These are phyloP conservation scores for Curvularia verruculosa DNA, from an alignment of 2,329 filamentous ascomycete species.

Conservation along the genomic window DNA sequence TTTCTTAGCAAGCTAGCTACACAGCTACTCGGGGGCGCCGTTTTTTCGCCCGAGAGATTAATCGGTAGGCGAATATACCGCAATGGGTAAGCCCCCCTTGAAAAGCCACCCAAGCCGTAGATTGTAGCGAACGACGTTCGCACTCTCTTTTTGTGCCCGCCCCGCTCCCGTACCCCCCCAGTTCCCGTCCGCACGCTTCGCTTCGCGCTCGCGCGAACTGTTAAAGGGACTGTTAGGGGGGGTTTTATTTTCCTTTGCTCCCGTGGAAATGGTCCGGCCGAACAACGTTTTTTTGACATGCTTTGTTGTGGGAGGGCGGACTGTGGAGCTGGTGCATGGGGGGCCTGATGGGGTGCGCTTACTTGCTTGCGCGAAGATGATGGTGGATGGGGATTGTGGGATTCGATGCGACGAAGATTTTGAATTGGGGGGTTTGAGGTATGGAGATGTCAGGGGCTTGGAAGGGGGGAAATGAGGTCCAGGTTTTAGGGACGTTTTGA, in stretches of 20 bases:
- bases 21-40: too few relatives aligned
- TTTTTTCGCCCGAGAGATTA: not conserved
- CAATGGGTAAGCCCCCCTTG: slow-evolving; percentile 3
- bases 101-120: slow-evolving; percentile 9
- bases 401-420: too few relatives aligned
- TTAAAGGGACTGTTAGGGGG: not conserved
- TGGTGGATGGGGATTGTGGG: too few relatives aligned
- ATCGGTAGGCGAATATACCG: not conserved
- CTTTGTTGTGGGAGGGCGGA: not conserved
- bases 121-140: slow-evolving; percentile 22
- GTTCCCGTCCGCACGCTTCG: not conserved
- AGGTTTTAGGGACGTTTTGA: too few relatives aligned
- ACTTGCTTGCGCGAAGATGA: not conserved
- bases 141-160: not conserved
- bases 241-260: not conserved
- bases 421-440: not conserved
- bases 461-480: not conserved
- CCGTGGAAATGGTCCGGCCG: too few relatives aligned
- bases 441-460: not conserved
- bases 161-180: not conserved
- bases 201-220: slow-evolving; percentile 1
- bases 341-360: not conserved
- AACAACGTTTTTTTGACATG: not conserved
- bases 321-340: too few relatives aligned
- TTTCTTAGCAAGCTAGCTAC: too few relatives aligned